These are phyloP conservation scores for Thymus quinquecostatus DNA, from an alignment of 257 asterid species.

Conservation along the genomic window DNA sequence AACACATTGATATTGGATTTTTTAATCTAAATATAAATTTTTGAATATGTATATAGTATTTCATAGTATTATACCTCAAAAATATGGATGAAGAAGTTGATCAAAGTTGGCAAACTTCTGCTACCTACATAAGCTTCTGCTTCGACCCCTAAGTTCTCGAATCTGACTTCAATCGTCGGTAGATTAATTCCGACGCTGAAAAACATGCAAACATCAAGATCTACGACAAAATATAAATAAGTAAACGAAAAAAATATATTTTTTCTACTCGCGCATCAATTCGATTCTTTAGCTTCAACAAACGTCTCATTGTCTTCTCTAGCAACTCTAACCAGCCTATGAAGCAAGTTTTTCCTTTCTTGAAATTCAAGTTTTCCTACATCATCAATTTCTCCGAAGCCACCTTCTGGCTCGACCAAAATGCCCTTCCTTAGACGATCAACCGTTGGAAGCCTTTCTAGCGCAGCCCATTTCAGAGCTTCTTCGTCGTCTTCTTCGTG, in stretches of 20 bases:
- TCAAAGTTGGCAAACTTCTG: slow-evolving; percentile 44
- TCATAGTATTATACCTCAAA: slow-evolving; percentile 50
- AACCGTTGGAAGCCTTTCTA: slow-evolving; percentile 49
- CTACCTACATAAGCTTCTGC: slow-evolving; percentile 45
- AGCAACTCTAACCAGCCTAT: slow-evolving; percentile 38
- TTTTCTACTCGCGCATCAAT: slow-evolving; percentile 32
- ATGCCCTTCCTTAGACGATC: slow-evolving; percentile 59
- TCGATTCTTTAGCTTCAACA: slow-evolving; percentile 40
- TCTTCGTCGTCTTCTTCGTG: slow-evolving; percentile 49
- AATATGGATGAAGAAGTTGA: slow-evolving; percentile 48
- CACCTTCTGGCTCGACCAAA: slow-evolving; percentile 35
- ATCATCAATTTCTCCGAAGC: slow-evolving; percentile 32
- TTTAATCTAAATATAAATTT: no score
- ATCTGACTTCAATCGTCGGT: slow-evolving; percentile 49
- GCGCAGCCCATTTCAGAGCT: slow-evolving; percentile 57
- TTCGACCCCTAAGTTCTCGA: slow-evolving; percentile 42
- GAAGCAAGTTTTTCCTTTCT: slow-evolving; percentile 32
- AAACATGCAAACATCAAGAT: background rate
- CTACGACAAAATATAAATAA: no score
- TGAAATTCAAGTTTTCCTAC: slow-evolving; percentile 32
- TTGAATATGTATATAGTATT: background rate
- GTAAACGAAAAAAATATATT: no score
- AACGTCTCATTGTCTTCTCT: slow-evolving; percentile 42
- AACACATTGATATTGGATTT: background rate
- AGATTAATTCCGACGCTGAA: slow-evolving; percentile 47